Base-by-base conservation (phyloP, 2,329 filamentous ascomycete genomes). In the Aspergillus nomiae region DNA sequence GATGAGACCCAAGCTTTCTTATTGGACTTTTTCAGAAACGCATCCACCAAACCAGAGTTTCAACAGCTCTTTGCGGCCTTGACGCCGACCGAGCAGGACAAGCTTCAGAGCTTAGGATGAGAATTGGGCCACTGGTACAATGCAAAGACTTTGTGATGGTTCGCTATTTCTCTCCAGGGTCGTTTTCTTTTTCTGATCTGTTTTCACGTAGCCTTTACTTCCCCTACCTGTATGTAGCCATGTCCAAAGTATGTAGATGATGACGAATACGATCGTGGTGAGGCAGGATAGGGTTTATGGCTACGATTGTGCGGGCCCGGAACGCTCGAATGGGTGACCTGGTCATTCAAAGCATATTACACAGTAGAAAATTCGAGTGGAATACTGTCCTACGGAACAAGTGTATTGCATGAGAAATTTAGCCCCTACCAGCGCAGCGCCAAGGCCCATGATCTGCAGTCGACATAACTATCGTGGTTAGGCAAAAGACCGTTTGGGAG, bases 1-100 rank as follows among this genome's bases (percentile, higher is more conserved):
- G 92, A 97, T 73, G 93, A 97, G 83, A 97, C 94, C 9, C 92
- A 96, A 75, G 87, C 86, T 4, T 97, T 92, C 76, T 82, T 98
- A 54, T 85, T 88, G 1, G 88, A 94, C 16, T 97, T 96, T 80
- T 97, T 97, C 80, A 82, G 80, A 50, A 78, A 81, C 48, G 82
- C 83, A 51, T 84, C 82, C 16, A 75, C 78, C n/a, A 84, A 84
- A 67, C 77, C 81, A 2, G 84, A 80, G 14, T 89, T 89, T 71
- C 79, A 79, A 32, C 82, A 84, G 56, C 74, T 87, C 28, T 89
- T 86, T 74, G 77, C 74, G 19, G 77, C 81, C n/a, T 70, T 89
- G 67, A 87, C 77, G 2, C 76, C 80, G 16, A 79, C 82, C 53
- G 87, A 89, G 64, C 77, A 79, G 66, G 73, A 73, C 45, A 78